Base-by-base conservation (phyloP, 1,139 yeast species). In the Ogataea hybrid region DNA sequence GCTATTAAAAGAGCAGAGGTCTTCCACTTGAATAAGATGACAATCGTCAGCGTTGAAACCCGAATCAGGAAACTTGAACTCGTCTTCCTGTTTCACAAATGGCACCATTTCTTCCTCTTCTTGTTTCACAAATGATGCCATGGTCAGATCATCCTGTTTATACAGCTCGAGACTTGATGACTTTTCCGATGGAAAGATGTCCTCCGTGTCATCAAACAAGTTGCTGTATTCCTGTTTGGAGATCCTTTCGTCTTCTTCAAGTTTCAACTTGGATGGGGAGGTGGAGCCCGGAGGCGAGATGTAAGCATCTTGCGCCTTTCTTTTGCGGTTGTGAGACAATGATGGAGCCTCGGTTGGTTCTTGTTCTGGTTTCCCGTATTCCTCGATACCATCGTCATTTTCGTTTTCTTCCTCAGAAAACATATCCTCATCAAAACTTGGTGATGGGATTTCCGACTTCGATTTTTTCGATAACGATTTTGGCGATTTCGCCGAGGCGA, bases 1-100 rank as follows among this genome's bases (percentile, higher is more conserved):
- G 56, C 59, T 54, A 57, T 62, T 61, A 59, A 54, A 58, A 50
- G 56, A 52, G 47, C 59, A 51, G 52, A 56, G 58, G 52, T 53
- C 54, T 37, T 55, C 52, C 49, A 53, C 47, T 35, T 48, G 42
- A 33, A 42, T 44, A 20, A 50, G 39, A 33, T 46, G 46, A 42
- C 42, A 44, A 22, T 46, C 48, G 32, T 40, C 47, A 14, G 41
- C 22, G 32, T 36, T 41, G 39, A 46, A 46, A 11, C 28, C 29
- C n/a, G 47, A 16, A 18, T 42, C 50, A 6, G 47, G 44, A n/a
- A 39, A 38, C 36, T 43, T 43, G 10, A 40, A 27, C 11, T 47
- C 46, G 23, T 39, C 46, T 16, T 41, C 47, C 23, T 30, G 37
- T 25, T 44, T 42, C 14, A 35, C 40, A 14, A 32, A 41, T 15